phyloP scores from a whole-genome alignment of 78 protist genomes.

The Creolimax fragrantissima region DNA sequence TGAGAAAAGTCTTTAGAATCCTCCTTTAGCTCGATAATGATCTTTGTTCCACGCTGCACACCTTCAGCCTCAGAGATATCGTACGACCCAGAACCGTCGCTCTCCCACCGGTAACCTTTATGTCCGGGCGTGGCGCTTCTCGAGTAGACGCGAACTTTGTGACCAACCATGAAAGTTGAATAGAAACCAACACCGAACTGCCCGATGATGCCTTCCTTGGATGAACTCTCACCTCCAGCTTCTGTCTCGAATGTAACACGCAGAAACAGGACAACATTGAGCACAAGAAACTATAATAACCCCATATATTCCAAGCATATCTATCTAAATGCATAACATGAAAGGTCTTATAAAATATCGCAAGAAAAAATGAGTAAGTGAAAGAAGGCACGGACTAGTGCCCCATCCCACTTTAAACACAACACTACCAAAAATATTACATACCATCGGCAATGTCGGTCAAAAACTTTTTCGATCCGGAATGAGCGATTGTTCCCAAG shows the following conservation, averaged over 20 bases:
- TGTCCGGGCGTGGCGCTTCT: background rate
- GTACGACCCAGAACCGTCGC: conserved; percentile 40
- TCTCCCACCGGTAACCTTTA: conserved; percentile 40
- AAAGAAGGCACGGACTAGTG: background rate
- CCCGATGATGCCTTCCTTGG: conserved; percentile 74
- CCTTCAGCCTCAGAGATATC: conserved; percentile 61
- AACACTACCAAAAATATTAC: background rate
- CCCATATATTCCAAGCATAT: background rate
- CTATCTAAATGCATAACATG: background rate
- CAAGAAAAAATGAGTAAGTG: too few species aligned
- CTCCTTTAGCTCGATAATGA: conserved; percentile 60
- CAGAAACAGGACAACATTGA: background rate
- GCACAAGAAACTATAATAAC: background rate
- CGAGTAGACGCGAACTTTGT: conserved; percentile 47
- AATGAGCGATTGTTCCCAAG: conserved; percentile 89
- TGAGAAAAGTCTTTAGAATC: conserved; percentile 48
- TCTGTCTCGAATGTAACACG: too few species aligned
- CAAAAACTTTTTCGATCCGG: conserved; percentile 52
- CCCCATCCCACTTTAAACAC: background rate
- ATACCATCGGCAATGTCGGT: background rate
- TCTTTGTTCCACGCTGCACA: conserved; percentile 80
- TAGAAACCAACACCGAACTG: conserved; percentile 99
- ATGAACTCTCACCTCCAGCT: background rate
- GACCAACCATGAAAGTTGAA: conserved; percentile 89
- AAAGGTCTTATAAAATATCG: too few species aligned